Percentiles rank a stretch among this genome's conserved stretches.
phyloP scores from a whole-genome alignment of 2,329 filamentous ascomycete genomes.

The Phoma sp. region DNA sequence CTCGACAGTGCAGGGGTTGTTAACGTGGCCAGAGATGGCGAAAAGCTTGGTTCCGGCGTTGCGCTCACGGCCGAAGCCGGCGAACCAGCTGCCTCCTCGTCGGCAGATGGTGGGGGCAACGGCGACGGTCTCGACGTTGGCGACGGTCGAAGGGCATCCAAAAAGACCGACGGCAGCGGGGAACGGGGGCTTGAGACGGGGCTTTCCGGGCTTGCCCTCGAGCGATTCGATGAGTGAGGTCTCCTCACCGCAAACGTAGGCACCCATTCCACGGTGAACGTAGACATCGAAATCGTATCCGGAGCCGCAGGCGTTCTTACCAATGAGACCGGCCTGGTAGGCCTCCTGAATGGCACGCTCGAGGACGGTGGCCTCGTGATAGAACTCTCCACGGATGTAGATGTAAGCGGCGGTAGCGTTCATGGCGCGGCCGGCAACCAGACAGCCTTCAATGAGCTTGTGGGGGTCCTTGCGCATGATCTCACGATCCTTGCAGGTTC shows the following conservation, averaged over 20 bases:
- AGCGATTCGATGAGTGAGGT: conserved; percentile 97
- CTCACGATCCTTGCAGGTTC: conserved; percentile 99
- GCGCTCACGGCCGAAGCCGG: conserved; percentile 89
- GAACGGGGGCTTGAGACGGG: conserved; percentile 97
- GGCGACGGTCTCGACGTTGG: conserved; percentile 96
- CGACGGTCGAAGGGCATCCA: conserved; percentile 95
- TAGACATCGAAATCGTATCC: conserved; percentile 99
- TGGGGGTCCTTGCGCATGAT: conserved; percentile 99
- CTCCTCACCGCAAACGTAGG: conserved; percentile 98
- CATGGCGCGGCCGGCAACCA: conserved; percentile 96
- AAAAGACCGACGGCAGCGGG: conserved; percentile 97
- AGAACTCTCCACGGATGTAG: conserved; percentile 98
- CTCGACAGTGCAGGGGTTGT: conserved; percentile 97
- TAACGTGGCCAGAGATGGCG: conserved; percentile 98
- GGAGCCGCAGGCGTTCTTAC: conserved; percentile 96
- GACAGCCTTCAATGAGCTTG: conserved; percentile 96
- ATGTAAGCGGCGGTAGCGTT: conserved; percentile 99
- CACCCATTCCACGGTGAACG: conserved; percentile 94
- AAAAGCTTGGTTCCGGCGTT: conserved; percentile 98
- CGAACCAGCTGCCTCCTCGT: conserved; percentile 92
- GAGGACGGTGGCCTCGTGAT: conserved; percentile 91
- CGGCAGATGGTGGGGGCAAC: conserved; percentile 96
- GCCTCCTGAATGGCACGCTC: conserved; percentile 98
- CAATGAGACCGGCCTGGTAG: conserved; percentile 91
- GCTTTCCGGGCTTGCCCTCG: conserved; percentile 98